phyloP scores from a whole-genome alignment of 768 basidiomycete genomes.

The Kwoniella newhampshirensis region DNA sequence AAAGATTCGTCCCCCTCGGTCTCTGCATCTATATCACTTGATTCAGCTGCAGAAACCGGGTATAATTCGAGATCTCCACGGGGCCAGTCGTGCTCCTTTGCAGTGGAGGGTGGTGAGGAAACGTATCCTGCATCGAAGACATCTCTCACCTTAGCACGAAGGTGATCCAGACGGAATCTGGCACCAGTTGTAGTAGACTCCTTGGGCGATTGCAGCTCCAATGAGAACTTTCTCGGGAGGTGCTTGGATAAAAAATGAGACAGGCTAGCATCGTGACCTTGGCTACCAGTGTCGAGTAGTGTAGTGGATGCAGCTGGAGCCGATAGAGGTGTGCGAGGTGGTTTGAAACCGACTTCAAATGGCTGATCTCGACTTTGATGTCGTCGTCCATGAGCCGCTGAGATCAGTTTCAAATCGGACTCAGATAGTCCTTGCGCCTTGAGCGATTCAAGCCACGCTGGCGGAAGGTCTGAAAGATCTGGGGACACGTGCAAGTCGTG shows the following conservation, averaged over 20 bases:
- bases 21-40: background rate
- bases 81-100: background rate
- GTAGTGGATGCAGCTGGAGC: background rate
- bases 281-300: constrained; percentile 1
- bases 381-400: constrained; percentile 25
- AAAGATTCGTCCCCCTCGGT: no score
- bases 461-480: constrained; percentile 32
- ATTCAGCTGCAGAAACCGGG: constrained; percentile 9
- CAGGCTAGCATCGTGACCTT: background rate
- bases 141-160: background rate
- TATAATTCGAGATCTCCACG: background rate
- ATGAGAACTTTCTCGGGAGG: constrained; percentile 16
- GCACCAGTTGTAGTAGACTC: background rate
- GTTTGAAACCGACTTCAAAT: background rate
- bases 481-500: constrained; percentile 44
- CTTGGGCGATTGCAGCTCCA: constrained; percentile 4
- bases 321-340: constrained; percentile 6
- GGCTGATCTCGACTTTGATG: background rate
- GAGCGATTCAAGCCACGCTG: constrained; percentile 31
- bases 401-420: constrained; percentile 32
- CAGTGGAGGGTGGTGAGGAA: background rate
- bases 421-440: constrained; percentile 38
- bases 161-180: background rate
- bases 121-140: constrained; percentile 3
- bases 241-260: background rate